These are phyloP conservation scores for Aspergillus quadrilineatus DNA, from an alignment of 2,329 filamentous ascomycete species.

Conservation along the genomic window DNA sequence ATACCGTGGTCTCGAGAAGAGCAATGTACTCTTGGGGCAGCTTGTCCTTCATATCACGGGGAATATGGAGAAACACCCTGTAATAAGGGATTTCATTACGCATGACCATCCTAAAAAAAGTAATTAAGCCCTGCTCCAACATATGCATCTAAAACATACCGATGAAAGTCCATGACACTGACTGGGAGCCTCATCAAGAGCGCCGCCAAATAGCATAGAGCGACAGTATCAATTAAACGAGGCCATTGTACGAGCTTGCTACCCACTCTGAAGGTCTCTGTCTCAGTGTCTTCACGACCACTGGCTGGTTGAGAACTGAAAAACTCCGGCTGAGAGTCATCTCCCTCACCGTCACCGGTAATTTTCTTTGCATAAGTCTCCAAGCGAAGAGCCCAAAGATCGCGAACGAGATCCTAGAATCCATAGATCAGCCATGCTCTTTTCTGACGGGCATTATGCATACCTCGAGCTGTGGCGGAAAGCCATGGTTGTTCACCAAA, in stretches of 20 bases:
- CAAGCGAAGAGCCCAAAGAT: constrained; percentile 80
- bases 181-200: constrained; percentile 73
- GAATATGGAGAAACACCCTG: constrained; percentile 53
- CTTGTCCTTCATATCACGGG: constrained; percentile 45
- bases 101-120: constrained; percentile 36
- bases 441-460: neutral
- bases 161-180: constrained; percentile 68
- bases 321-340: constrained; percentile 46
- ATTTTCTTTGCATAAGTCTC: constrained; percentile 53
- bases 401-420: constrained; percentile 63
- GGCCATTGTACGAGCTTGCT: constrained; percentile 52
- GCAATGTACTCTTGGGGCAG: constrained; percentile 43
- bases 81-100: constrained; percentile 77
- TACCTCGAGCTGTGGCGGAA: constrained; percentile 73
- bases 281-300: constrained; percentile 40
- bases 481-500: constrained; percentile 64
- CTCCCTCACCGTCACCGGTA: constrained; percentile 34
- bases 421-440: constrained; percentile 2
- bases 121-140: neutral
- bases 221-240: constrained; percentile 70
- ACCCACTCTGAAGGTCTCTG: constrained; percentile 35
- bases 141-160: constrained; percentile 28
- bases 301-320: constrained; percentile 61
- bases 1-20: constrained; percentile 42
- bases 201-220: constrained; percentile 75